Conservation (phyloP, 805 yeast genomes). For the Kodamaea leandrae region DNA sequence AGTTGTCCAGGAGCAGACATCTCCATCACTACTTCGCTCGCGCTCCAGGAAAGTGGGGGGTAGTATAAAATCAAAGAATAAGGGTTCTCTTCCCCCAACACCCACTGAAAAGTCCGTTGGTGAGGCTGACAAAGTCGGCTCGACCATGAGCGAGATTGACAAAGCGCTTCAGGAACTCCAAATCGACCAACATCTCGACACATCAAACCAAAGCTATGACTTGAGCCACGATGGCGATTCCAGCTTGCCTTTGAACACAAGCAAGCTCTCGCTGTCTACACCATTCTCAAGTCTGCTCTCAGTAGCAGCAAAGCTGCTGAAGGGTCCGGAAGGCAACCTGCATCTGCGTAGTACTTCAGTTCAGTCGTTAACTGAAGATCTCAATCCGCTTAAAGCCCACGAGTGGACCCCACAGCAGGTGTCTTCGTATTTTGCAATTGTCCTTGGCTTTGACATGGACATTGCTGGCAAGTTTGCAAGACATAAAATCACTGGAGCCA, state of each 20-base stretch:
- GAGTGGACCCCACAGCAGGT: slow-evolving; percentile 89
- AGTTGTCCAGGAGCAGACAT: slow-evolving; percentile 23
- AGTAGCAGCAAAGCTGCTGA: not conserved
- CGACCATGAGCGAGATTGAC: slow-evolving; percentile 70
- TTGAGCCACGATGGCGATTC: slow-evolving; percentile 1
- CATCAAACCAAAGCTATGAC: slow-evolving; percentile 1
- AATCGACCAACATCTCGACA: slow-evolving; percentile 16
- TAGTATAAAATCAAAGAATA: slow-evolving; percentile 9
- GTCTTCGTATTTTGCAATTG: slow-evolving; percentile 64
- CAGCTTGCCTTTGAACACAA: slow-evolving; percentile 1
- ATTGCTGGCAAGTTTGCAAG: slow-evolving; percentile 78
- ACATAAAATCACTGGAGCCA: slow-evolving; percentile 87
- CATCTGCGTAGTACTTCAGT: slow-evolving; percentile 13
- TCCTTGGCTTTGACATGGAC: slow-evolving; percentile 67
- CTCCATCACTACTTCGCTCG: slow-evolving; percentile 39
- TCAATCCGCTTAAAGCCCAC: slow-evolving; percentile 49
- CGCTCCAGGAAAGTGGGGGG: slow-evolving; percentile 51
- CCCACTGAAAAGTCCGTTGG: slow-evolving; percentile 13
- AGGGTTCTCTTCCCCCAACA: slow-evolving; percentile 9
- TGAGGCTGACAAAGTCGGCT: slow-evolving; percentile 33
- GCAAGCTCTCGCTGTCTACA: slow-evolving; percentile 1
- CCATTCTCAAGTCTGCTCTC: not conserved
- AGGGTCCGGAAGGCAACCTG: not conserved
- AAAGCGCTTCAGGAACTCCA: slow-evolving; percentile 66
- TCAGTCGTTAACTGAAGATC: slow-evolving; percentile 19